These are phyloP conservation scores for Pyrus pyrifolia DNA, from an alignment of 306 rosid species.

Conservation along the genomic window DNA sequence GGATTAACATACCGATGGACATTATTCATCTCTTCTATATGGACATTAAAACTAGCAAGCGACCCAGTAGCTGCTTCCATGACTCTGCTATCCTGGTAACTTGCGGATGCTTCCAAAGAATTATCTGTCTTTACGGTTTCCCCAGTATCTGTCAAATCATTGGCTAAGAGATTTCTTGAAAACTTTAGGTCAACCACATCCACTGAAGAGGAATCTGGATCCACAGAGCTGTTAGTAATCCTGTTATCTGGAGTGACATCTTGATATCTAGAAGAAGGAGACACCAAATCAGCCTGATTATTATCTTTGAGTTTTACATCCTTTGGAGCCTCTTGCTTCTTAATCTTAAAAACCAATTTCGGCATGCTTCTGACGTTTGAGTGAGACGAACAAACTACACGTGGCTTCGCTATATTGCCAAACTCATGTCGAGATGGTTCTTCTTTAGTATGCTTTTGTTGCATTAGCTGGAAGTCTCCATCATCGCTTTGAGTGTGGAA, in stretches of 20 bases:
- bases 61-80: conserved; percentile 27
- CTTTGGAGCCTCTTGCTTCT: conserved; percentile 43
- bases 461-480: conserved; percentile 25
- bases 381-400: conserved; percentile 36
- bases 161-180: conserved; percentile 16
- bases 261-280: conserved; percentile 32
- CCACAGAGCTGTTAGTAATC: conserved; percentile 17
- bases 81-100: conserved; percentile 27
- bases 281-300: conserved; percentile 24
- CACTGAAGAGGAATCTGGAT: conserved; percentile 19
- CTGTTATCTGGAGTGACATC: conserved; percentile 19
- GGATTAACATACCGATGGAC: conserved; percentile 34
- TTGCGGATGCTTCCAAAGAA: conserved; percentile 23
- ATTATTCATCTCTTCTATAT: conserved; percentile 17
- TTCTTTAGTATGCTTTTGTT: conserved; percentile 20
- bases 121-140: conserved; percentile 17
- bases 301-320: conserved; percentile 25
- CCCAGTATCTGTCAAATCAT: conserved; percentile 26
- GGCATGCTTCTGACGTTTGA: conserved; percentile 33
- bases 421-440: conserved; percentile 24
- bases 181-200: conserved; percentile 19
- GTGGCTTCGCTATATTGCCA: conserved; percentile 27
- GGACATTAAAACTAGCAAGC: conserved; percentile 21
- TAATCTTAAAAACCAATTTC: conserved; percentile 57
- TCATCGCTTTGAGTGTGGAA: conserved; percentile 33